These are phyloP conservation scores for Xanthoconium stramineum DNA, from an alignment of 768 basidiomycete genomes.

Conservation along the genomic window DNA sequence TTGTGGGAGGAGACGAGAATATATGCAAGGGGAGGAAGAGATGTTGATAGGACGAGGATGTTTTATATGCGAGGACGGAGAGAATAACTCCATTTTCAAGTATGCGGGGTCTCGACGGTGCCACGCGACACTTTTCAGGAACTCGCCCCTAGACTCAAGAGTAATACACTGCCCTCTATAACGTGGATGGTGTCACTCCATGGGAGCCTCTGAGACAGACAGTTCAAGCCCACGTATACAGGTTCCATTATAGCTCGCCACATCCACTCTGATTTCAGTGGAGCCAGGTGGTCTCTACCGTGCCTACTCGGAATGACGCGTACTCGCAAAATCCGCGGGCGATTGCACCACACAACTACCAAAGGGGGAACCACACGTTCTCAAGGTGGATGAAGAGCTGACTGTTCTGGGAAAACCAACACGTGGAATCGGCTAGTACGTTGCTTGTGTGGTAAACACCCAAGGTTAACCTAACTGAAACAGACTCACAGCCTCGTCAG, in stretches of 20 bases:
- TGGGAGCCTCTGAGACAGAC: too few relatives aligned
- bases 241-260: background rate
- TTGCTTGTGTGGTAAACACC: background rate
- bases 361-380: conserved; percentile 13
- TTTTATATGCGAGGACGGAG: conserved; percentile 17
- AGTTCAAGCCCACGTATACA: too few relatives aligned
- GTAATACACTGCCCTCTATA: conserved; percentile 28
- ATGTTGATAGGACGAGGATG: conserved; percentile 1
- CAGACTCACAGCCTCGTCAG: conserved; percentile 13
- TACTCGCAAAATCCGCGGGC: conserved; percentile 24
- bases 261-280: background rate
- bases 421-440: conserved; percentile 11
- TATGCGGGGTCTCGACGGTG: conserved; percentile 30
- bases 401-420: conserved; percentile 16
- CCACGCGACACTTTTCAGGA: conserved; percentile 23
- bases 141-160: conserved; percentile 18
- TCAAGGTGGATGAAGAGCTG: conserved; percentile 14
- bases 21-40: background rate
- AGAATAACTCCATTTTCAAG: conserved; percentile 12
- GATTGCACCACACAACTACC: conserved; percentile 3
- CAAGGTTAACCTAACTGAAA: conserved; percentile 18
- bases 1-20: background rate
- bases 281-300: background rate
- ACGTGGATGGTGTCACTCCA: conserved; percentile 20
- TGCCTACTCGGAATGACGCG: conserved; percentile 18